phyloP scores from a whole-genome alignment of 140 eudicot species.

The Anethum foeniculum region DNA sequence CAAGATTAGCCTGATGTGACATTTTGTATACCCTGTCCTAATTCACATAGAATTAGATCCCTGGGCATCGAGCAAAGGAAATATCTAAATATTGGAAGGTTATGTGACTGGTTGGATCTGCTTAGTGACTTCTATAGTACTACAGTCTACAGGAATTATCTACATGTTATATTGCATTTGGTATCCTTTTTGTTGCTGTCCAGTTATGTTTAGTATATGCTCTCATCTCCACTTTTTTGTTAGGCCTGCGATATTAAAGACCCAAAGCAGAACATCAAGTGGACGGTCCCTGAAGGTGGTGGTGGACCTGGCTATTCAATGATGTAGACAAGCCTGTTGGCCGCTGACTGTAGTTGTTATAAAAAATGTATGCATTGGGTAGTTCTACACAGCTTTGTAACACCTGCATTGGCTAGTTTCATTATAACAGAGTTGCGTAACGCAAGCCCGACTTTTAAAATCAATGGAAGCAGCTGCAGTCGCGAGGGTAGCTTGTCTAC shows the following conservation, averaged over 20 bases:
- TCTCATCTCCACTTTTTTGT: slow-evolving; percentile 6
- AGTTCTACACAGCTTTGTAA: not conserved
- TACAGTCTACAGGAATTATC: not conserved
- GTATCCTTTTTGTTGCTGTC: not conserved
- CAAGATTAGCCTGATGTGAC: not conserved
- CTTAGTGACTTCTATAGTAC: not conserved
- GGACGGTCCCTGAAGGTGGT: slow-evolving; percentile 99
- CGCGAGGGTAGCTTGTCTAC: not conserved
- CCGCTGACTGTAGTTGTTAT: not conserved
- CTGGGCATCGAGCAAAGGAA: not conserved
- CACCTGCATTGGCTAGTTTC: not conserved
- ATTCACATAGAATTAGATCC: not conserved
- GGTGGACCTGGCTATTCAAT: slow-evolving; percentile 93
- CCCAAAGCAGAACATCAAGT: slow-evolving; percentile 83
- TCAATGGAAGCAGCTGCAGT: slow-evolving; percentile 2
- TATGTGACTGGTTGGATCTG: not conserved
- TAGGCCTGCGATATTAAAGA: slow-evolving; percentile 99
- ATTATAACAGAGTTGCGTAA: not conserved
- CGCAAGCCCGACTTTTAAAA: not conserved
- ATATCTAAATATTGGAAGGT: not conserved
- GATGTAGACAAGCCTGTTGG: slow-evolving; percentile 38
- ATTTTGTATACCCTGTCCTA: not conserved
- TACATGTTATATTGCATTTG: not conserved
- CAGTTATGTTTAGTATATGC: not conserved
- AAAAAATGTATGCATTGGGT: not conserved